These are phyloP conservation scores for Rhodotorula sp. DNA, from an alignment of 1,284 basidiomycete species.

Conservation along the genomic window DNA sequence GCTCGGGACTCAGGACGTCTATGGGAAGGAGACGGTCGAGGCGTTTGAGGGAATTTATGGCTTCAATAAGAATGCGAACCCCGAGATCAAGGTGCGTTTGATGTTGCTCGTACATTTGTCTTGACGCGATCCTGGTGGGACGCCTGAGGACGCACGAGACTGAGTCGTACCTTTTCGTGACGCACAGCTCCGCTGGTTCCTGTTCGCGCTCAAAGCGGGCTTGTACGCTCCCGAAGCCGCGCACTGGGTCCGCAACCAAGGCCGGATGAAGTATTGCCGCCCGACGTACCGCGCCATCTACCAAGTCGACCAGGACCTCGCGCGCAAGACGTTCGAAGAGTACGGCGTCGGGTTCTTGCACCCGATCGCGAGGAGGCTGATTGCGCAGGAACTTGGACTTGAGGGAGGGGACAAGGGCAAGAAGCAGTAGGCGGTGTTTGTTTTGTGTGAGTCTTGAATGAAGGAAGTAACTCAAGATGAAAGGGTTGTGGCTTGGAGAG, in stretches of 20 bases:
- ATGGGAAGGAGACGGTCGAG: slow-evolving; percentile 56
- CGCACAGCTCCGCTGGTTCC: slow-evolving; percentile 34
- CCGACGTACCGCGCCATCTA: slow-evolving; percentile 52
- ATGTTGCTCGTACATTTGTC: no score
- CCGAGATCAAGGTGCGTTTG: slow-evolving; percentile 70
- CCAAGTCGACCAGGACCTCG: slow-evolving; percentile 62
- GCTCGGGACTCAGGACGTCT: slow-evolving; percentile 56
- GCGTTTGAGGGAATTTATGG: slow-evolving; percentile 63
- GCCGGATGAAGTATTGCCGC: slow-evolving; percentile 45
- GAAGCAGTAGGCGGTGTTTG: neutral
- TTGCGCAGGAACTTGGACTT: slow-evolving; percentile 52
- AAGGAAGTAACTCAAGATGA: neutral
- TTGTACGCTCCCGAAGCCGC: slow-evolving; percentile 34
- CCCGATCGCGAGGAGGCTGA: slow-evolving; percentile 68
- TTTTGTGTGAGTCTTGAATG: slow-evolving; percentile 32
- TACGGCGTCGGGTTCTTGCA: slow-evolving; percentile 58
- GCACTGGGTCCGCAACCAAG: slow-evolving; percentile 35
- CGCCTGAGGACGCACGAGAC: no score
- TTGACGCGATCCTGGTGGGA: no score
- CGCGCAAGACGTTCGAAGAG: slow-evolving; percentile 55
- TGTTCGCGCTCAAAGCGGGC: slow-evolving; percentile 57
- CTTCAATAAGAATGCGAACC: slow-evolving; percentile 59
- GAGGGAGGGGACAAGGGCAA: neutral
- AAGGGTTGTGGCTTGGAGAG: neutral
- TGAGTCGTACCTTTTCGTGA: no score